Conservation (phyloP, 495 filamentous ascomycete genomes). For the Aspergillus wentii region DNA sequence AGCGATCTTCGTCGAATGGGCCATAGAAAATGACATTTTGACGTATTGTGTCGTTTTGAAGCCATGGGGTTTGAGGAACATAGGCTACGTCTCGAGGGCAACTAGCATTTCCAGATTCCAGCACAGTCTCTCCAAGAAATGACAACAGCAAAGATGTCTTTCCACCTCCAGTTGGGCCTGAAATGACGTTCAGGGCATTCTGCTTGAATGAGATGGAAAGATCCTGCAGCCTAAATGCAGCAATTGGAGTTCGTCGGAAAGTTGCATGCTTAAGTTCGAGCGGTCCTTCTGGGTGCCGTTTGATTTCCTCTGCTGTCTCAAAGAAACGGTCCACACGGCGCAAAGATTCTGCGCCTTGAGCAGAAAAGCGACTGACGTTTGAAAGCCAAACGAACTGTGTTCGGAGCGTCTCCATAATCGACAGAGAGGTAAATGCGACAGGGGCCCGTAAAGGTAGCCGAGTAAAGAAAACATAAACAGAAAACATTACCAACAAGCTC, state of each 20-base stretch:
- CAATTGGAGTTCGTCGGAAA: slow-evolving; percentile 18
- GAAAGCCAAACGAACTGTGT: slow-evolving; percentile 37
- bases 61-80: slow-evolving; percentile 73
- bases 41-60: slow-evolving; percentile 75
- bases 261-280: slow-evolving; percentile 30
- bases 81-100: slow-evolving; percentile 73
- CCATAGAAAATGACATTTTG: slow-evolving; percentile 70
- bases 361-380: slow-evolving; percentile 30
- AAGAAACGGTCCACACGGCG: slow-evolving; percentile 43
- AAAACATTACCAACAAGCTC: slow-evolving; percentile 40
- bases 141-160: slow-evolving; percentile 69
- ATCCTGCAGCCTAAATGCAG: slow-evolving; percentile 37
- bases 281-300: slow-evolving; percentile 35
- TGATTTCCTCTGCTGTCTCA: slow-evolving; percentile 31
- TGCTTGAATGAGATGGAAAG: slow-evolving; percentile 46
- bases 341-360: slow-evolving; percentile 37
- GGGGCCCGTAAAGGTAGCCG: slow-evolving; percentile 39
- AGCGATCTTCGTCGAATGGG: slow-evolving; percentile 52
- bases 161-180: slow-evolving; percentile 48
- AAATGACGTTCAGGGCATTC: slow-evolving; percentile 47
- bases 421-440: slow-evolving; percentile 43
- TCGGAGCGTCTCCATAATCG: slow-evolving; percentile 37
- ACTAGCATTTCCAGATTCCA: slow-evolving; percentile 60
- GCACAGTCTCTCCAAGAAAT: slow-evolving; percentile 61
- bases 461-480: slow-evolving; percentile 33